Evolutionary conservation across 2,329 filamentous ascomycete species (phyloP), one percentile per base, ranked within the genome.

Genomic region (Hypoxylon sp.): DNA sequence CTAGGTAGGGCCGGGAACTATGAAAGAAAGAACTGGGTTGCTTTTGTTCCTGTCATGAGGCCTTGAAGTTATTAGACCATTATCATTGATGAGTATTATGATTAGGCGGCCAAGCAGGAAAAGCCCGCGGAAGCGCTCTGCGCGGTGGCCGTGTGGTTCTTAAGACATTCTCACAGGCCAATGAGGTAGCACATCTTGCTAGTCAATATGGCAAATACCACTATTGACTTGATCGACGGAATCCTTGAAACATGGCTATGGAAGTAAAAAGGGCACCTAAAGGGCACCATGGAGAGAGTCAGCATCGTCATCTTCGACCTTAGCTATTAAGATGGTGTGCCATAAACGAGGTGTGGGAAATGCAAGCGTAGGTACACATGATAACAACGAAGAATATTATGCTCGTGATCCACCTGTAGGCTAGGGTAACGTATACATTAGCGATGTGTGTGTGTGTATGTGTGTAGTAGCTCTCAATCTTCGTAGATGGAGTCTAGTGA

Each of bases 231-330:
- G 19, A 13, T 13, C 58, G 17, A 53, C 15, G 39, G 35, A 35
- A 11, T 19, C 3, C 17, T 50, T 62, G 62, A 71, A 69, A 71
- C 59, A 55, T 21, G 46, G 10, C 27, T 6, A 19, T 21, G 32
- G 67, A 69, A 62, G 62, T 57, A 71, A 71, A 71, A 65, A 29
- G 52, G 57, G 44, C 35, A 53, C 15, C 46, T 42, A 15, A 37
- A 47, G 37, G 69, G 66, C 29, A 65, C 53, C 47, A 62, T 51
- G 21, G 15, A 19, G 31, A 51, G 21, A 54, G 27, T n/a, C 29
- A n/a, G 24, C 27, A 64, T 60, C 46, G 15, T 57, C 54, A 58
- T 58, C 17, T 46, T 32, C 51, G 21, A n/a, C 29, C 31, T 61
- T 47, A 51, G 47, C 21, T 27, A n/a, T 48, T 21, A n/a, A 37